Base-by-base conservation (phyloP, 345 rosid species). In the Rhodamnia argentea region DNA sequence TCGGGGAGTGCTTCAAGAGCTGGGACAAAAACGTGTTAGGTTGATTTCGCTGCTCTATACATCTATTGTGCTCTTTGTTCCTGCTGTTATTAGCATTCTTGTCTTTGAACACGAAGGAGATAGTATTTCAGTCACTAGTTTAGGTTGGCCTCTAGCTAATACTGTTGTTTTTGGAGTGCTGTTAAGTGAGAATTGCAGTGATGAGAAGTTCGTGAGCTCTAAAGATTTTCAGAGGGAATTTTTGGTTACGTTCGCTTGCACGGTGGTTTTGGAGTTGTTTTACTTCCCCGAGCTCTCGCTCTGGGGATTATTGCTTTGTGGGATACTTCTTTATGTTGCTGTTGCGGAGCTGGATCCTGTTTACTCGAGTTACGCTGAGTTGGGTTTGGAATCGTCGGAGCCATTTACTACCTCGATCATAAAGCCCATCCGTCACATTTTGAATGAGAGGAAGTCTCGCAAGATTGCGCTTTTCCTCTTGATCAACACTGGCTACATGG, bases 401-500 rank as follows among this genome's bases (percentile, higher is more conserved):
- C 83, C 98, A 32, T 86, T 93, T 81, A 87, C 88, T 85, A 51
- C 91, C 74, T 86, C 89, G 85, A 87, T 94, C 86, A 89, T 94
- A 94, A 97, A 92, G 86, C 97, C 98, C n/a, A 88, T 96, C 18
- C 94, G 92, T 44, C 98, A 95, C 83, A 94, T 97, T 89, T 91
- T 97, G 92, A 94, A 98, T 47, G 99, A 97, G 90, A 95, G 98
- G 90, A 97, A 95, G 82, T 97, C 98, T 32, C 94, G 98, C 22
- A 97, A 97, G 94, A 97, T 97, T 85, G 99, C 99, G 0, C 87
- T 97, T 85, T 97, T 96, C 87, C 96, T 97, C 29, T 86, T 97
- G 93, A 97, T 97, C 88, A 97, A 97, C 81, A 86, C 98, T 14
- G 96, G 89, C 5, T 97, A 97, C 87, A 97, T 97, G 98, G 93